Conservation (phyloP, 2,329 filamentous ascomycete genomes). For the Colletotrichum endophyticum region DNA sequence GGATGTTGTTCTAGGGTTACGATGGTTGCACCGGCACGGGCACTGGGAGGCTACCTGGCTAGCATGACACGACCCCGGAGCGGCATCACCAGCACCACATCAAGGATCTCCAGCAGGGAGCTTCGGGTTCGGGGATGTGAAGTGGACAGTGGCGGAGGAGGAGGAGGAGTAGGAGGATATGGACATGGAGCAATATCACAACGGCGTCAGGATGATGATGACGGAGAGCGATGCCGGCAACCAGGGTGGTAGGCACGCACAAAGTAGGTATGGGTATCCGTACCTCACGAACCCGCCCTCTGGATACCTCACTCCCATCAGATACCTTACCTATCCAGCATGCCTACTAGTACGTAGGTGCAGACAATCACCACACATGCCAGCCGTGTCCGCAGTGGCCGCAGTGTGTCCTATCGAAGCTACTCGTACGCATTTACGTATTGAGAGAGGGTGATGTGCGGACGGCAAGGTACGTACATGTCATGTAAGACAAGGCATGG, state of each 20-base stretch:
- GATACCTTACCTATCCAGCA: not conserved
- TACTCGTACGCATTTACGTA: not conserved
- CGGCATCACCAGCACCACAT: not conserved
- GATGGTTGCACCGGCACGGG: conserved; percentile 7
- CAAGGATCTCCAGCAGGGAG: not conserved
- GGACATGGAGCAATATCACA: not conserved
- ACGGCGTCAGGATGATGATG: not conserved
- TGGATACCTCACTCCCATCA: not conserved
- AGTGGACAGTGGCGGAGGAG: not conserved
- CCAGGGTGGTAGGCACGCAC: not conserved
- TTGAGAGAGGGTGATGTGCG: not conserved
- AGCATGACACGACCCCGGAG: not conserved
- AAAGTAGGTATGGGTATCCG: not conserved
- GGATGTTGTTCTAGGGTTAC: not conserved
- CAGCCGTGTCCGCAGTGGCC: not conserved
- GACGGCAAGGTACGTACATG: not conserved
- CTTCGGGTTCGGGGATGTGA: not conserved
- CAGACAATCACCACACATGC: not conserved
- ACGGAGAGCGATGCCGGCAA: not conserved
- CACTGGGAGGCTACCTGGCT: not conserved
- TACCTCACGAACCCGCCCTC: not conserved
- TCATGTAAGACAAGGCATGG: conserved; percentile 3
- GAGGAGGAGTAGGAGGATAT: not conserved
- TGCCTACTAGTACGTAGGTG: not conserved
- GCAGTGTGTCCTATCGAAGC: not conserved